Evolutionary conservation across 306 rosid species (phyloP).

Genomic region (Hippophae tibetana): DNA sequence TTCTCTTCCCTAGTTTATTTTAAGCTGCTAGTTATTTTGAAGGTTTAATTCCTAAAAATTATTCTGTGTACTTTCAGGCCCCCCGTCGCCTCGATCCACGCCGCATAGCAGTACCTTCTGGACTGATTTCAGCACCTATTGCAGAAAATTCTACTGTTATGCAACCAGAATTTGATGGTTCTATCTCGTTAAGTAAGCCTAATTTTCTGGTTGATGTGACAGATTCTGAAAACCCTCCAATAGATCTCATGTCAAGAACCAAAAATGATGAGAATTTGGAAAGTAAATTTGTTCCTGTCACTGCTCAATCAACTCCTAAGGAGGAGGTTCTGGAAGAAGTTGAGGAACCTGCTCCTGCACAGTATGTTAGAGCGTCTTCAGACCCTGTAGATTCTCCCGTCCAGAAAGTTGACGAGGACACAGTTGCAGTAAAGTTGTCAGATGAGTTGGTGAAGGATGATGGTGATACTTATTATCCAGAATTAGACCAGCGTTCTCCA

Average conservation of each 20-base stretch:
- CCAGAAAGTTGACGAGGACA: conserved; percentile 41
- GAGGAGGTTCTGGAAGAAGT: conserved; percentile 43
- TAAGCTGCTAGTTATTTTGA: conserved; percentile 13
- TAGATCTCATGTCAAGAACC: conserved; percentile 30
- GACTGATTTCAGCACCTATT: conserved; percentile 32
- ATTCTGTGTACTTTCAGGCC: conserved; percentile 50
- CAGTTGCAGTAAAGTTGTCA: conserved; percentile 24
- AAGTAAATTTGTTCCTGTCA: conserved; percentile 32
- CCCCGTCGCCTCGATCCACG: conserved; percentile 99
- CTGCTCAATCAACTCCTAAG: conserved; percentile 28
- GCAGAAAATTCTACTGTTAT: conserved; percentile 40
- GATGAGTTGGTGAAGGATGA: conserved; percentile 39
- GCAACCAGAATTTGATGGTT: conserved; percentile 49
- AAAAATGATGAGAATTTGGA: conserved; percentile 47
- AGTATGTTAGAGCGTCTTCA: conserved; percentile 31
- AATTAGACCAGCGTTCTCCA: conserved; percentile 56
- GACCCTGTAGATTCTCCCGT: conserved; percentile 37
- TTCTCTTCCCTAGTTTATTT: not conserved
- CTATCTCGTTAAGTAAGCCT: conserved; percentile 39
- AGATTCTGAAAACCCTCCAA: conserved; percentile 30
- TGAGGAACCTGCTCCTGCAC: conserved; percentile 28
- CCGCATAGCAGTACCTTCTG: conserved; percentile 39
- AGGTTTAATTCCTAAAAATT: conserved; percentile 12
- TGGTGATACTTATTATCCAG: conserved; percentile 39
- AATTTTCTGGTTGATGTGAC: conserved; percentile 26